Base-by-base conservation (phyloP, 2,329 filamentous ascomycete species). In the Ceratocystis diversiconidia region DNA sequence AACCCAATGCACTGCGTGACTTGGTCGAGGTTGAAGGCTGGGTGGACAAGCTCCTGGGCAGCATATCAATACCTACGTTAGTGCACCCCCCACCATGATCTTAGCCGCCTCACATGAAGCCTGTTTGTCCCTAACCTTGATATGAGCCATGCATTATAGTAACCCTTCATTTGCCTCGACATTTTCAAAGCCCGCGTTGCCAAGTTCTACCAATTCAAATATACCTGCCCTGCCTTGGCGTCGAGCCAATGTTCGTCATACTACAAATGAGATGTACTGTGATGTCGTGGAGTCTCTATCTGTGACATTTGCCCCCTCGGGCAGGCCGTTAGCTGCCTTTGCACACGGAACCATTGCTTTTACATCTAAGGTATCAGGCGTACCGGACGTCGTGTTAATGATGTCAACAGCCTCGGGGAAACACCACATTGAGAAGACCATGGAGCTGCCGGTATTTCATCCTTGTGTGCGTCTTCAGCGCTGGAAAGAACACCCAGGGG, bases 241-340 rank as follows among this genome's bases (percentile, higher is more conserved):
- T 68, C 82, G 91, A 68, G 85, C 90, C 48, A 96, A 96, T 72
- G 94, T 99, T 64, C 83, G 92, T 17, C 94, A 99, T 74, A 97
- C 92, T 3, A 95, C 89, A 65, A 99, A 97, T 75, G 94, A 99
- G 75, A 81, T 99, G 70, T 97, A 97, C 74, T 92, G 96, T 66
- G 94, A 99, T 73, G 85, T 99, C 12, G 85, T 99, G 68, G 94
- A 99, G 77, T 90, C 89, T 1, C 79, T 99, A 0, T 84, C 86
- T 0, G 90, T 96, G 50, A 96, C 88, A 0, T 82, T 97, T 52
- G 91, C 94, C 0, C 94, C 94, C 0, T 96, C 92, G 0, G 94
- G 94, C 3, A 82, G 91, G 15, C 87, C 92, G 0, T 80, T 99
- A 25, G 86, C 90, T 6, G 92, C 94, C 2, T 87, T 95, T 69